Base-by-base conservation (phyloP, 805 yeast species). In the Torulaspora quercuum region DNA sequence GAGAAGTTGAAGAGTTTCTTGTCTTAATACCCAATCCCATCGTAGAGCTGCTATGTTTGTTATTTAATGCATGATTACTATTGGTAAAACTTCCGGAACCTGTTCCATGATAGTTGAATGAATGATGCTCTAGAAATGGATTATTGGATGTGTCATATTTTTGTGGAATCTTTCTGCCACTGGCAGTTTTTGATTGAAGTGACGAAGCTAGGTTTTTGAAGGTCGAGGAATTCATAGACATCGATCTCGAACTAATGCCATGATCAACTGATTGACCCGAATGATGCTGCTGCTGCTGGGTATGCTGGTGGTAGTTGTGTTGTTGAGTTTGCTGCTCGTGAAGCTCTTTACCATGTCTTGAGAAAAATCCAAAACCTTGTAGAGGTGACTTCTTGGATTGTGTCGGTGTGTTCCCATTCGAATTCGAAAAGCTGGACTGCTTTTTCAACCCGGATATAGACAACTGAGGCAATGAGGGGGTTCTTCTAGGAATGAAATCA, bases 81-180 rank as follows among this genome's bases (percentile, higher is more conserved):
- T 26, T 31, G 25, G 27, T 24, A n/a, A 29, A 15, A 27, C 28
- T 28, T n/a, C 31, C 33, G 11, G 37, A 29, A 10, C 19, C 33
- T 14, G 31, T 25, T 5, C 42, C 42, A 13, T 38, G 37, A 14
- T 37, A 30, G 33, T 30, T 50, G 39, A 27, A 33, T 20, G 22
- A 13, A 35, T 37, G 39, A 28, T 40, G 37, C 12, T 45, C 55
- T 8, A 33, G 17, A 7, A 46, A 68, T 26, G 60, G 50, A 28
- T 52, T 52, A 8, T 53, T 24, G 9, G 50, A 24, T 14, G 34
- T 54, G 15, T 72, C 75, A 24, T 58, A 55, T 44, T 68, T 72
- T 45, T 70, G 77, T 3, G 76, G 72, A 28, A 65, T 63, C 9
- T 68, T 61, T 31, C 76, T 55, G 2, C 75, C 72, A 33, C 68